Evolutionary conservation across 768 basidiomycete species (phyloP), one percentile per base, ranked within the genome.

Genomic region (Neoboletus subvelutipes): DNA sequence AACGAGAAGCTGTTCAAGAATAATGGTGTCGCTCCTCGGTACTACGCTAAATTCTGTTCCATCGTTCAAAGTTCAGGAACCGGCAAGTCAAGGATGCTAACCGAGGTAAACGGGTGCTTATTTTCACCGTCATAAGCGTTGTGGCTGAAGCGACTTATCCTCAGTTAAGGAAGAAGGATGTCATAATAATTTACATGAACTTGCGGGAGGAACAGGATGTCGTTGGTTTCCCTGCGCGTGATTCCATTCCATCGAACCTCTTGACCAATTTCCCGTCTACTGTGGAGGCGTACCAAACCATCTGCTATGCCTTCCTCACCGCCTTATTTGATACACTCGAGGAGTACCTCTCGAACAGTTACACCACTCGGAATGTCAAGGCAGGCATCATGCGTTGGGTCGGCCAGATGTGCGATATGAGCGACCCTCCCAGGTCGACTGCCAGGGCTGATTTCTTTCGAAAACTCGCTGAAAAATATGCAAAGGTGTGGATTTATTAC

Each of bases 31-130:
- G 28, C 28, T 28, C 26, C 20, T 1, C 6, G 4, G 15, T 40
- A 54, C 43, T 50, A 59, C 4, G 51, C 48, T 48, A 54, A 34
- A 22, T 40, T 59, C 7, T 60, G 51, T 24, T 53, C 57, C 22
- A 45, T 60, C 2, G 43, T 59, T 3, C 52, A 60, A 17, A 51
- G 39, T 18, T 55, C 52, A 2, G 48, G 59, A 0, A 60, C 58
- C 0, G 53, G 60, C 0, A 51, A 54, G n/a, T 55, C 60, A 13
- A 55, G 59, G 20, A 33, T 54, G 45, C 8, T 54, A 1, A 36
- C 45, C 0, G 52, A 60, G 43, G 59, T 60, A 54, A 20, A 10
- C 8, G 7, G 2, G 3, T 18, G 2, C 12, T 1, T 11, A 5
- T 20, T 46, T 22, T 43, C 39, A 10, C 18, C 2, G 1, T 10